phyloP scores from a whole-genome alignment of 257 asterid genomes.

The Solanum peruvianum region DNA sequence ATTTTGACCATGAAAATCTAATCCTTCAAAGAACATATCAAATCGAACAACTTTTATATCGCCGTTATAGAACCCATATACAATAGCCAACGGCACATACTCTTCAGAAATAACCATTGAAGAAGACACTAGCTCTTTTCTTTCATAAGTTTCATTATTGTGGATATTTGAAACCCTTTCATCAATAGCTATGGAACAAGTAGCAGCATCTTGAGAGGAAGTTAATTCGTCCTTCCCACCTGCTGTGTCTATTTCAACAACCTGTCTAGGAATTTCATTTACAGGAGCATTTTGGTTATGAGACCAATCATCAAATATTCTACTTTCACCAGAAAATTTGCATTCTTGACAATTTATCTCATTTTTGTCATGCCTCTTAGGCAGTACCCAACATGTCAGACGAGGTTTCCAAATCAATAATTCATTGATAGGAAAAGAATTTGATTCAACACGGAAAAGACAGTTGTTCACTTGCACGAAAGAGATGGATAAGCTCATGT shows the following conservation, averaged over 20 bases:
- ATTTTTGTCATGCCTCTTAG: conserved; percentile 25
- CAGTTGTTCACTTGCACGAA: conserved; percentile 37
- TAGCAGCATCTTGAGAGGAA: conserved; percentile 2
- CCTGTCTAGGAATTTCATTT: conserved; percentile 16
- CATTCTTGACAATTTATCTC: conserved; percentile 27
- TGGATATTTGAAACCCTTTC: conserved; percentile 6
- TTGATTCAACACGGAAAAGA: conserved; percentile 59
- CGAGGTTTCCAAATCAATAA: conserved; percentile 65
- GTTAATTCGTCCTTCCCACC: conserved; percentile 1
- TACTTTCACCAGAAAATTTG: conserved; percentile 40
- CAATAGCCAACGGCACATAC: conserved; percentile 66
- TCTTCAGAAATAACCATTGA: conserved; percentile 86
- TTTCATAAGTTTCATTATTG: conserved; percentile 15
- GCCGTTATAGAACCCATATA: conserved; percentile 75
- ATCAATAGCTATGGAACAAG: conserved; percentile 10
- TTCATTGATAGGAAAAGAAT: conserved; percentile 42
- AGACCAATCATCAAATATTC: conserved; percentile 42
- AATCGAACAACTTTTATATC: conserved; percentile 65
- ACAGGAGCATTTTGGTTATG: conserved; percentile 14
- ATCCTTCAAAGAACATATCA: conserved; percentile 42
- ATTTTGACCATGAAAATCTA: conserved; percentile 25
- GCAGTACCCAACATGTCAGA: conserved; percentile 61
- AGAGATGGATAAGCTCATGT: conserved; percentile 25
- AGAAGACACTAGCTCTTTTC: conserved; percentile 56
- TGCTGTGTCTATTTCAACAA: conserved; percentile 6